Percentiles rank a stretch among this genome's conserved stretches.
phyloP scores from a whole-genome alignment of 2,329 filamentous ascomycete species.

The Pseudocercospora fuligena region DNA sequence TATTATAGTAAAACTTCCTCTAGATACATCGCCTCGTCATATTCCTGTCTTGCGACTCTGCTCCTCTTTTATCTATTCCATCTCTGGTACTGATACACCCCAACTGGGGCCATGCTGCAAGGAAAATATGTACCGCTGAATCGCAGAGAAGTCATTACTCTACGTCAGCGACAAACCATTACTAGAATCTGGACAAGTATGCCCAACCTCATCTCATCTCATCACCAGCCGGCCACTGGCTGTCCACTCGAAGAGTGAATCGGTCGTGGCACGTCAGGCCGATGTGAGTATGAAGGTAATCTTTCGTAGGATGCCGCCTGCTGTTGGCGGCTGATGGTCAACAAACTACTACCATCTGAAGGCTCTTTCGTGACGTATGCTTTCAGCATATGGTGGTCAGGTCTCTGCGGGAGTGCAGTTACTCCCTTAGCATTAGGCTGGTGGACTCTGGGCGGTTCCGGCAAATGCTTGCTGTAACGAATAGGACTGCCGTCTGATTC shows the following conservation, averaged over 20 bases:
- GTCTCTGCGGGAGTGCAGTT: slow-evolving; percentile 12
- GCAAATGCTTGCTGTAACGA: slow-evolving; percentile 19
- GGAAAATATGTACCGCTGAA: background rate
- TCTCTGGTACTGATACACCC: background rate
- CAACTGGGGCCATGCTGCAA: background rate
- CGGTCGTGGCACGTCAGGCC: background rate
- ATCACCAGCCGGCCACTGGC: slow-evolving; percentile 15
- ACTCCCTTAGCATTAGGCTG: slow-evolving; percentile 5
- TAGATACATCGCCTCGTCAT: background rate
- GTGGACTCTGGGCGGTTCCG: slow-evolving; percentile 15
- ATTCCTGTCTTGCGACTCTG: background rate
- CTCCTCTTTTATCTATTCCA: background rate
- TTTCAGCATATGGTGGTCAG: slow-evolving; percentile 16
- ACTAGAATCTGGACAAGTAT: background rate
- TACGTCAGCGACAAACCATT: background rate
- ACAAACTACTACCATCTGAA: background rate
- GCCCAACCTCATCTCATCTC: background rate
- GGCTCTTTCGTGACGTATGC: slow-evolving; percentile 14
- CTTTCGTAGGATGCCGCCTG: slow-evolving; percentile 5
- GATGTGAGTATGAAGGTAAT: slow-evolving; percentile 14
- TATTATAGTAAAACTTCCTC: background rate
- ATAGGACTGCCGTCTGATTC: slow-evolving; percentile 13
- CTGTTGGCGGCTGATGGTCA: slow-evolving; percentile 12
- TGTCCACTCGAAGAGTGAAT: background rate
- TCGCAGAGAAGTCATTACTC: slow-evolving; percentile 4